These are phyloP conservation scores for Plantago major DNA, from an alignment of 257 asterid genomes.

Conservation along the genomic window DNA sequence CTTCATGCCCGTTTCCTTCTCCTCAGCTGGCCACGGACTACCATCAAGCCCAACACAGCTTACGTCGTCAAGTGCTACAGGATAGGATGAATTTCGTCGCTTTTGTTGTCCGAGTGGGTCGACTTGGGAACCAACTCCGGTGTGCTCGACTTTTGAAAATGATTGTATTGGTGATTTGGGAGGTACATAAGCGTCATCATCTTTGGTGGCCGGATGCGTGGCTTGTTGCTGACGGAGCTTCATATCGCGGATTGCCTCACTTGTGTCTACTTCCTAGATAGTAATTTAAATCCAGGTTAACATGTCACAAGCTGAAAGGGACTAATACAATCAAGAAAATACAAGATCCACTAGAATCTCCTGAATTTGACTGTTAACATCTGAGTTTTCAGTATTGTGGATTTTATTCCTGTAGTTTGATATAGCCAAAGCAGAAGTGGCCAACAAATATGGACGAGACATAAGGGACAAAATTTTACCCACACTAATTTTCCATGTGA, in stretches of 20 bases:
- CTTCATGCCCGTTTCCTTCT: slow-evolving; percentile 16
- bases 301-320: too few relatives aligned
- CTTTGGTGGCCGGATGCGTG: slow-evolving; percentile 13
- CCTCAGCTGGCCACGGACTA: slow-evolving; percentile 58
- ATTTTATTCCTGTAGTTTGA: too few relatives aligned
- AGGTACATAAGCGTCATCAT: slow-evolving; percentile 27
- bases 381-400: too few relatives aligned
- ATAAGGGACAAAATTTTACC: too few relatives aligned
- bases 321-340: too few relatives aligned
- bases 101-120: slow-evolving; percentile 52
- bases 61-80: slow-evolving; percentile 17
- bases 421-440: too few relatives aligned
- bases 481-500: too few relatives aligned
- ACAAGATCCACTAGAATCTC: too few relatives aligned
- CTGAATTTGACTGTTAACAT: too few relatives aligned
- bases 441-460: too few relatives aligned
- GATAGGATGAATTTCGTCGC: slow-evolving; percentile 22
- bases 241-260: slow-evolving; percentile 31
- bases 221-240: slow-evolving; percentile 22
- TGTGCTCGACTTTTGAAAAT: slow-evolving; percentile 34
- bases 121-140: slow-evolving; percentile 36
- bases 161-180: slow-evolving; percentile 39
- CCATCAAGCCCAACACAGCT: slow-evolving; percentile 51
- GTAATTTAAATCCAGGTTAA: background rate
- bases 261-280: slow-evolving; percentile 35